Evolutionary conservation across 2,329 filamentous ascomycete species (phyloP).

Genomic region (Aspergillus aculeatinus): DNA sequence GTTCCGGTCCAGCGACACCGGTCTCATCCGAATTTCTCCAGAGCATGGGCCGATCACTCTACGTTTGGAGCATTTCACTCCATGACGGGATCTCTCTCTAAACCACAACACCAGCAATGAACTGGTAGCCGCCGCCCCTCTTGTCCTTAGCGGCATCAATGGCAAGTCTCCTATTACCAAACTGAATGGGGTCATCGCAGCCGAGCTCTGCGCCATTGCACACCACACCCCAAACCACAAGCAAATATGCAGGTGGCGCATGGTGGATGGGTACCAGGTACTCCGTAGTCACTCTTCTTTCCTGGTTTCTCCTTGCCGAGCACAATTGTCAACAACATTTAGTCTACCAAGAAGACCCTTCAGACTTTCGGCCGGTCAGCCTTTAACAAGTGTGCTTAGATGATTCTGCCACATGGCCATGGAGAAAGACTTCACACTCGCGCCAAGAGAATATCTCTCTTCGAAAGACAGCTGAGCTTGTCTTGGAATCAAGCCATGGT

Average conservation of each 20-base stretch:
- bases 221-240: neutral
- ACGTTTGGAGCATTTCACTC: neutral
- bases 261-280: neutral
- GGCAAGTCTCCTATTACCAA: neutral
- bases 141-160: neutral
- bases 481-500: neutral
- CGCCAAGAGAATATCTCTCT: neutral
- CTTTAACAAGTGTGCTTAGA: neutral
- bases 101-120: neutral
- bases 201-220: neutral
- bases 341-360: neutral
- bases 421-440: neutral
- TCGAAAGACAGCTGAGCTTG: neutral
- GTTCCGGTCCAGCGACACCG: neutral
- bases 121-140: neutral
- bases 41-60: neutral
- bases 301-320: neutral
- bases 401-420: neutral
- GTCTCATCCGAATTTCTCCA: neutral
- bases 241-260: neutral
- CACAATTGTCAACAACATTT: neutral
- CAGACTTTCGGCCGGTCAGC: neutral
- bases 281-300: neutral
- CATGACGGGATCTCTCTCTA: no score
- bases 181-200: slow-evolving; percentile 1